Evolutionary conservation across 495 filamentous ascomycete species (phyloP).

Genomic region (Hypoxylon crocopeplum): DNA sequence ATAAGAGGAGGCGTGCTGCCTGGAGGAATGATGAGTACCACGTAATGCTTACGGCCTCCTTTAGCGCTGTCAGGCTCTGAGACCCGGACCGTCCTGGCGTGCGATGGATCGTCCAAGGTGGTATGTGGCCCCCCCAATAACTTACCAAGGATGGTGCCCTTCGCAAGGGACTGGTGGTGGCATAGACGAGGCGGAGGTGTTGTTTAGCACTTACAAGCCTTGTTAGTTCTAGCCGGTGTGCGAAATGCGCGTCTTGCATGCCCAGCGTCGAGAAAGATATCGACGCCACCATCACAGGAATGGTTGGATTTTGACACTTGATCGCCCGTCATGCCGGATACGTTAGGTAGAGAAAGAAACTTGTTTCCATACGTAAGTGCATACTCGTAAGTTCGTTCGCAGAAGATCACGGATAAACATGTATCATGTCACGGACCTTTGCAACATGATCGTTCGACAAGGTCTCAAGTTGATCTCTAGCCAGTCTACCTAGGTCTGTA

Average conservation of each 20-base stretch:
- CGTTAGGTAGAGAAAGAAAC: conserved; percentile 5
- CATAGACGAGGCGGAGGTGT: conserved; percentile 33
- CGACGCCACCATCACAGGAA: conserved; percentile 32
- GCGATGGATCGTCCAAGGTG: conserved; percentile 21
- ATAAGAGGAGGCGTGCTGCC: conserved; percentile 11
- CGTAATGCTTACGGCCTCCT: conserved; percentile 35
- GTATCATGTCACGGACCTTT: conserved; percentile 16
- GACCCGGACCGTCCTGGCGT: conserved; percentile 35
- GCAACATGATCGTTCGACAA: conserved; percentile 13
- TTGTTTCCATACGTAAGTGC: conserved; percentile 8
- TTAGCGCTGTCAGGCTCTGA: conserved; percentile 27
- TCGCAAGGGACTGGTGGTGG: conserved; percentile 8
- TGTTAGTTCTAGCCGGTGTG: conserved; percentile 17
- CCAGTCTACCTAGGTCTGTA: conserved; percentile 19
- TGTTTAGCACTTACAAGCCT: conserved; percentile 27
- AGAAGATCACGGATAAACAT: too few relatives aligned
- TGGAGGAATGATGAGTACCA: conserved; percentile 33
- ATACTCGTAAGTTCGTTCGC: too few relatives aligned
- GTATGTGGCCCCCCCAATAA: conserved; percentile 13
- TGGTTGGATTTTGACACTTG: conserved; percentile 19
- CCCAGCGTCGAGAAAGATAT: conserved; percentile 18
- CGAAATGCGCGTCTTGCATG: conserved; percentile 33
- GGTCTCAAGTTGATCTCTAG: conserved; percentile 8
- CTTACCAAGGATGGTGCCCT: conserved; percentile 7
- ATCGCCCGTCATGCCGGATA: conserved; percentile 22